Conservation (phyloP, 495 filamentous ascomycete species). For the Margaritispora aquatica region DNA sequence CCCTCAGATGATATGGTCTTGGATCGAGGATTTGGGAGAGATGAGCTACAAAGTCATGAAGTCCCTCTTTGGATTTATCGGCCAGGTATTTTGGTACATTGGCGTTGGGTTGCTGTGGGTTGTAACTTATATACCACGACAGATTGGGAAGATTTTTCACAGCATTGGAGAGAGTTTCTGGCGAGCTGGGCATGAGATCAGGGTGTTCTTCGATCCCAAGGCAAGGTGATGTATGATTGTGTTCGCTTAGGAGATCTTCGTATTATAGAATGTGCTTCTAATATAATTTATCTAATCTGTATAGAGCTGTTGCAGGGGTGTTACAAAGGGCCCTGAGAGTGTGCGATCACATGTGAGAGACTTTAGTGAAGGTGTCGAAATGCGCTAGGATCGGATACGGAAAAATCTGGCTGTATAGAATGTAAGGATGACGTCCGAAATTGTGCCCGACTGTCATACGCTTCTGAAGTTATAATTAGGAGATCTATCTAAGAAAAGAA, state of each 20-base stretch:
- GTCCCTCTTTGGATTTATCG: conserved; percentile 27
- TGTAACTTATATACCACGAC: conserved; percentile 28
- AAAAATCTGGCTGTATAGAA: too few species aligned
- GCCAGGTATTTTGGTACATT: conserved; percentile 25
- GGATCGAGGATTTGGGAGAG: conserved; percentile 21
- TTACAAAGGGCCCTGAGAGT: too few species aligned
- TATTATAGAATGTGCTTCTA: too few species aligned
- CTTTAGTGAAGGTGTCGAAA: too few species aligned
- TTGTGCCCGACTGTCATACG: too few species aligned
- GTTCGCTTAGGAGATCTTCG: neutral
- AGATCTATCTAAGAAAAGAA: too few species aligned
- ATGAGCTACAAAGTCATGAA: conserved; percentile 22
- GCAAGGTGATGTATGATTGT: neutral
- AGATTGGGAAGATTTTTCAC: conserved; percentile 28
- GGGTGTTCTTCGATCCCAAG: conserved; percentile 38
- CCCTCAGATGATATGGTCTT: conserved; percentile 26
- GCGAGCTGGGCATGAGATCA: conserved; percentile 32
- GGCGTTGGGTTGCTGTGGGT: conserved; percentile 23
- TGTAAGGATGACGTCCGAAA: too few species aligned
- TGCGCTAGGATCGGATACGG: too few species aligned
- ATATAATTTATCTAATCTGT: too few species aligned
- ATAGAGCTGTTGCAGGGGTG: too few species aligned
- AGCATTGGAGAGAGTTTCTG: conserved; percentile 27
- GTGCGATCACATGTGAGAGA: too few species aligned
- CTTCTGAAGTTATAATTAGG: too few species aligned